A percentile compares a stretch with the other conserved stretches of the same genome.
These are phyloP conservation scores for Spinacia oleracea DNA, from an alignment of 179 eudicot genomes.

Conservation along the genomic window DNA sequence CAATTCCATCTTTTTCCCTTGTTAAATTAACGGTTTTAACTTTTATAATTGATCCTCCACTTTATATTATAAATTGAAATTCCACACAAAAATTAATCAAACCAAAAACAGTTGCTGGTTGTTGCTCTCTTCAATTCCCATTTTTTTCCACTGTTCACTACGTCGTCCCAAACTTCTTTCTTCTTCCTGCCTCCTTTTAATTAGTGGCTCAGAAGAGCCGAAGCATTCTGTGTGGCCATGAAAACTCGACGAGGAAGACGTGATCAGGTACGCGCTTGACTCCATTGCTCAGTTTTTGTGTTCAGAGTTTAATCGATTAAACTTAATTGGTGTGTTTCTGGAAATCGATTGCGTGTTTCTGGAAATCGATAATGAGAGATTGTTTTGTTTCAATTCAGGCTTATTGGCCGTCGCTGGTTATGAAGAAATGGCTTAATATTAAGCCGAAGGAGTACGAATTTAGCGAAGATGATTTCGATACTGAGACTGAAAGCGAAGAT, in stretches of 20 bases:
- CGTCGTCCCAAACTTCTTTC: neutral
- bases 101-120: slow-evolving; percentile 21
- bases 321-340: neutral
- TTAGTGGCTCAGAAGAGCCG: neutral
- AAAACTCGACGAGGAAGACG: slow-evolving; percentile 57
- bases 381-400: slow-evolving; percentile 37
- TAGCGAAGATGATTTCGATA: slow-evolving; percentile 92
- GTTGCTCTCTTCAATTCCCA: slow-evolving; percentile 1
- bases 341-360: neutral
- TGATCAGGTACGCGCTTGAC: slow-evolving; percentile 68
- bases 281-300: too few species aligned
- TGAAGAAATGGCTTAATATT: slow-evolving; percentile 98
- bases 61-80: neutral
- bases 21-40: slow-evolving; percentile 7
- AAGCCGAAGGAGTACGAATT: slow-evolving; percentile 76
- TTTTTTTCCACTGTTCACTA: slow-evolving; percentile 1
- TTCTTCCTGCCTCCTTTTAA: neutral
- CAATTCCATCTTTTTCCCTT: too few species aligned
- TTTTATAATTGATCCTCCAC: neutral
- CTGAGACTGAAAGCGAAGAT: slow-evolving; percentile 90
- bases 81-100: neutral
- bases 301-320: too few species aligned
- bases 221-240: slow-evolving; percentile 35
- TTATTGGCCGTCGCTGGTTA: slow-evolving; percentile 88
- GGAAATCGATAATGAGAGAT: neutral